phyloP scores from a whole-genome alignment of 163 green algal species.

The Scenedesmus sp. region DNA sequence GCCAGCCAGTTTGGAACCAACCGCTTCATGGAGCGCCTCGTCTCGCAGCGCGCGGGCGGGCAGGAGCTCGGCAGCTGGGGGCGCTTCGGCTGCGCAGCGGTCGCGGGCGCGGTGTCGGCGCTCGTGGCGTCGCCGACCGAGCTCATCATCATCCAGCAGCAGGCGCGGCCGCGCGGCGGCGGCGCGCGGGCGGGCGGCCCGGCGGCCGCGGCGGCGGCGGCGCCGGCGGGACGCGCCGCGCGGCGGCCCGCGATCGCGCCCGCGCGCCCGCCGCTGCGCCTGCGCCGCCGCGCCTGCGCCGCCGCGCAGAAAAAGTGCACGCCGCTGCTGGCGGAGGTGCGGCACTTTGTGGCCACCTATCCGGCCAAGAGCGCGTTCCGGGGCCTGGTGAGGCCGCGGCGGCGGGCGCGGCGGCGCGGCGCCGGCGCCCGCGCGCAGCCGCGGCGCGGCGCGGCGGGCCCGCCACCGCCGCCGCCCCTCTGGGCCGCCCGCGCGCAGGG shows the following conservation, averaged over 20 bases:
- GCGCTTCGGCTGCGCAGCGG: slow-evolving; percentile 54
- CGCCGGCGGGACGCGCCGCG: too few species aligned
- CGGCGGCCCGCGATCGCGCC: too few species aligned
- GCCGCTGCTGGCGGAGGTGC: slow-evolving; percentile 57
- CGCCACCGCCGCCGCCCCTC: too few species aligned
- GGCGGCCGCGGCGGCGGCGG: too few species aligned
- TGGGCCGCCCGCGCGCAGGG: slow-evolving; percentile 33
- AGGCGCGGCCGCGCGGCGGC: slow-evolving; percentile 51
- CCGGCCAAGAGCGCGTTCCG: slow-evolving; percentile 57
- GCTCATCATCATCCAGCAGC: slow-evolving; percentile 96
- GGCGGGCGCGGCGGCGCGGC: too few species aligned
- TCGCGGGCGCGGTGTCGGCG: slow-evolving; percentile 79
- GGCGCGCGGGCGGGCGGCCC: too few species aligned
- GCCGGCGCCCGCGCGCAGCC: too few species aligned
- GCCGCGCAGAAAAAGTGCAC: slow-evolving; percentile 53
- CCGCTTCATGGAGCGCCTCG: slow-evolving; percentile 62
- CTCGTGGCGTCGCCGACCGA: slow-evolving; percentile 86
- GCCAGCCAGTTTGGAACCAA: slow-evolving; percentile 93
- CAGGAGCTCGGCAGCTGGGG: slow-evolving; percentile 42
- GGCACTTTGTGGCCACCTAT: slow-evolving; percentile 56
- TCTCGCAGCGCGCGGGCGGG: slow-evolving; percentile 12
- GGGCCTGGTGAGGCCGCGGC: slow-evolving; percentile 60
- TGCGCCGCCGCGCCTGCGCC: too few species aligned
- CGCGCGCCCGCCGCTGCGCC: too few species aligned
- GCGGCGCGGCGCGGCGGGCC: too few species aligned